Conservation (phyloP, 371 early-diverging fungal species). For the Enteropsectra breve region DNA sequence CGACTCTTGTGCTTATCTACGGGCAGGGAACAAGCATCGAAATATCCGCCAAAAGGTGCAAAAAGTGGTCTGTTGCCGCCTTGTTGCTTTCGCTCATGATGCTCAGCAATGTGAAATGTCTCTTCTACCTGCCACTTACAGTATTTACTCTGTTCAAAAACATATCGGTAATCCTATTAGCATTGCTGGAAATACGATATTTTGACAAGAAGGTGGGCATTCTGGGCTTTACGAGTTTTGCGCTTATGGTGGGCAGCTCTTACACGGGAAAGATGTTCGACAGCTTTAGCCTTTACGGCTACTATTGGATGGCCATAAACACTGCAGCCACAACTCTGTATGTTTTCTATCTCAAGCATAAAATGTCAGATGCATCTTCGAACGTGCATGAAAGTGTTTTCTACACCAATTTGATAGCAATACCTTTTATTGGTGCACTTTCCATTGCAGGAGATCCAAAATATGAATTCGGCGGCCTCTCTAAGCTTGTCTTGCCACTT, state of each 20-base stretch:
- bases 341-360: conserved; percentile 74
- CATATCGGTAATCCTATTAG: conserved; percentile 83
- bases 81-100: conserved; percentile 80
- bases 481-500: neutral
- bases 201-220: conserved; percentile 69
- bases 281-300: conserved; percentile 62
- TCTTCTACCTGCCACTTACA: conserved; percentile 72
- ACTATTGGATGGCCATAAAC: conserved; percentile 78
- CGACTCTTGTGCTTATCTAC: neutral
- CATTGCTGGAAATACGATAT: conserved; percentile 75
- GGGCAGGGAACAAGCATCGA: neutral
- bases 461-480: neutral
- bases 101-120: conserved; percentile 81
- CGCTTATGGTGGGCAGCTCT: conserved; percentile 81
- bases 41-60: neutral
- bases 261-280: conserved; percentile 74
- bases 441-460: conserved; percentile 66
- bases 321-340: conserved; percentile 78
- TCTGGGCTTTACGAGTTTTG: conserved; percentile 67
- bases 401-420: conserved; percentile 78
- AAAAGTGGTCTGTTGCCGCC: conserved; percentile 73
- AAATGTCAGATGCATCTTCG: conserved; percentile 71
- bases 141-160: conserved; percentile 96
- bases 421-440: conserved; percentile 70
- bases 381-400: conserved; percentile 89